phyloP scores from a whole-genome alignment of 2,329 filamentous ascomycete genomes.

The Aureobasidium sp. region DNA sequence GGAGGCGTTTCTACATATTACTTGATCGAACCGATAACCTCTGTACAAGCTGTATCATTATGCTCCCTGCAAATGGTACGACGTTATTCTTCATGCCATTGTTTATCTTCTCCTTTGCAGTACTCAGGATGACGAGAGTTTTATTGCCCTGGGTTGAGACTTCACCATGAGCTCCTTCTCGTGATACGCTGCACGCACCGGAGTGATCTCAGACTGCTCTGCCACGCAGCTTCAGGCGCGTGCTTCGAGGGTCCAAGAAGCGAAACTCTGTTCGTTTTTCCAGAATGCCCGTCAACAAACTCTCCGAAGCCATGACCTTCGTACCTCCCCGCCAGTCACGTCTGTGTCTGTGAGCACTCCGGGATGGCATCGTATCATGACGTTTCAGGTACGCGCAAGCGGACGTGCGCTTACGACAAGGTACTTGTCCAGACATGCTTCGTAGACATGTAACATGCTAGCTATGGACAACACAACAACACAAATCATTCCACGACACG shows the following conservation, averaged over 20 bases:
- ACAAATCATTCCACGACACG: conserved; percentile 2
- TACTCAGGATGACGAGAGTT: neutral
- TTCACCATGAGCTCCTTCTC: neutral
- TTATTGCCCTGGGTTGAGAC: neutral
- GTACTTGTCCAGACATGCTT: neutral
- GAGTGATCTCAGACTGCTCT: neutral
- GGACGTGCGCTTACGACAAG: neutral
- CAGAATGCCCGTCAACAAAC: neutral
- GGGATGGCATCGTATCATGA: neutral
- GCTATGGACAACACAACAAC: neutral
- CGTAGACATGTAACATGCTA: neutral
- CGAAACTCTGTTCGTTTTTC: neutral
- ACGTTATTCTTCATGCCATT: conserved; percentile 7
- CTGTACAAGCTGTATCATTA: conserved; percentile 14
- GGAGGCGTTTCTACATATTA: conserved; percentile 13
- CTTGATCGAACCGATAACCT: conserved; percentile 9
- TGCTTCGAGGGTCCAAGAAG: neutral
- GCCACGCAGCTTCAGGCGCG: neutral
- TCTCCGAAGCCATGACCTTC: neutral
- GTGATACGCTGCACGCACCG: neutral
- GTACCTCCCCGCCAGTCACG: neutral
- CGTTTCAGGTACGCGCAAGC: neutral
- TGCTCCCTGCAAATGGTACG: conserved; percentile 4
- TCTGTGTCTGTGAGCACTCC: neutral
- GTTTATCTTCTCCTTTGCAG: neutral